Evolutionary conservation across 2,329 filamentous ascomycete genomes (phyloP).

Genomic region (Trichoderma breve): DNA sequence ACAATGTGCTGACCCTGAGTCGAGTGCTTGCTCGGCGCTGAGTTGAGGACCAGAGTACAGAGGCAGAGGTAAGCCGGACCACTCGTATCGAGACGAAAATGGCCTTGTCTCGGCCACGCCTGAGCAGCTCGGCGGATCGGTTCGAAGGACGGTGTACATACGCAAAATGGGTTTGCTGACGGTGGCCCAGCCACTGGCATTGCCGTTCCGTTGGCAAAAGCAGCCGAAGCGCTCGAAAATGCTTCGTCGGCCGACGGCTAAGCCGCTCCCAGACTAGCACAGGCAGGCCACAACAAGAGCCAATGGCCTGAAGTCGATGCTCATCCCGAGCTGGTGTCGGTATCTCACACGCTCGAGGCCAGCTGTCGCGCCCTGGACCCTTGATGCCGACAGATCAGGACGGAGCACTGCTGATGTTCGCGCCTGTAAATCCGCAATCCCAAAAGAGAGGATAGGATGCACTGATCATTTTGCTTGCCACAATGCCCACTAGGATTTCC

Average conservation of each 20-base stretch:
- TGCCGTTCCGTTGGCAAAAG: conserved; percentile 7
- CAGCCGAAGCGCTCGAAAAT: conserved; percentile 1
- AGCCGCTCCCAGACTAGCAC: conserved; percentile 9
- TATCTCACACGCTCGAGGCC: conserved; percentile 4
- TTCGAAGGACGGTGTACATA: neutral
- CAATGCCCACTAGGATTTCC: neutral
- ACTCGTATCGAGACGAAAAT: neutral
- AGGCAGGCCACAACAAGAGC: neutral
- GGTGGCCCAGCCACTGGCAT: conserved; percentile 17
- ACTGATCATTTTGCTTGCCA: neutral
- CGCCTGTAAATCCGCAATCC: neutral
- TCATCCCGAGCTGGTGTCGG: neutral
- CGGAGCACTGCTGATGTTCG: neutral
- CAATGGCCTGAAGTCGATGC: neutral
- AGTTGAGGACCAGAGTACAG: neutral
- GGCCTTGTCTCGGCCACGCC: conserved; percentile 8
- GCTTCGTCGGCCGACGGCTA: conserved; percentile 16
- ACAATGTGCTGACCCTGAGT: neutral
- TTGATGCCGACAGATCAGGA: neutral
- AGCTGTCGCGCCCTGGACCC: neutral
- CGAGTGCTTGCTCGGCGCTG: neutral
- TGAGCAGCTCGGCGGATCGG: conserved; percentile 1
- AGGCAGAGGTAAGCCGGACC: neutral
- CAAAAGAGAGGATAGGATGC: neutral
- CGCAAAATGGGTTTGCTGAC: conserved; percentile 15